Base-by-base conservation (phyloP, 257 asterid species). In the Nemophila menziesii region DNA sequence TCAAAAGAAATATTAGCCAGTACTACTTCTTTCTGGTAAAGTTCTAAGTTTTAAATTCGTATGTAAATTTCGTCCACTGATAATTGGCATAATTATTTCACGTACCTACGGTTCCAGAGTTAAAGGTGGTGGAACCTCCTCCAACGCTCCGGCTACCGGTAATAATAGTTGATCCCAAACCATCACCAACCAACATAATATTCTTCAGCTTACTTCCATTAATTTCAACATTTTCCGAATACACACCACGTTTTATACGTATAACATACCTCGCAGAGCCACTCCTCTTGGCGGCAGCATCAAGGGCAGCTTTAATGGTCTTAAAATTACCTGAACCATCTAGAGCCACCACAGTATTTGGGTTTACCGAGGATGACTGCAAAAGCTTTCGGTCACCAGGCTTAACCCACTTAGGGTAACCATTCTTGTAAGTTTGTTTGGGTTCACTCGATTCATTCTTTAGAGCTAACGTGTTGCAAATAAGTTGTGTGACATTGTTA, bases 81-180 rank as follows among this genome's bases (percentile, higher is more conserved):
- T 24, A 11, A 14, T 27, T 7, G 11, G 11, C 8, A 15, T 22
- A 46, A 47, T 20, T 36, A 9, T 33, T 8, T 8, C n/a, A 54
- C 89, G 63, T 72, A 86, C 94, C 73, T 1, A 82, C 78, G 19
- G 96, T 82, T 41, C 74, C 90, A 0, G 96, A 82, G 44, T 72
- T 66, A 55, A 72, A 86, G 15, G 94, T 81, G 70, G 94, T 79
- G 59, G 68, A 76, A 8, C 96, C 94, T 19, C 84, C 94, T 0
- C 68, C 84, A 11, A 86, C 84, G 8, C 92, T 79, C 33, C 86
- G 56, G 54, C 84, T 79, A 1, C 94, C 94, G 0, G 94, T 81
- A 43, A 86, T 76, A 26, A 78, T 49, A 8, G 94, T 86, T 8
- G 66, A 11, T 39, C 50, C 57, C 59, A 82, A 11, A 0, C 94